A percentile compares a stretch with the other conserved stretches of the same genome.
Evolutionary conservation across 768 basidiomycete species (phyloP).

Genomic region (Leccinum imitatum): DNA sequence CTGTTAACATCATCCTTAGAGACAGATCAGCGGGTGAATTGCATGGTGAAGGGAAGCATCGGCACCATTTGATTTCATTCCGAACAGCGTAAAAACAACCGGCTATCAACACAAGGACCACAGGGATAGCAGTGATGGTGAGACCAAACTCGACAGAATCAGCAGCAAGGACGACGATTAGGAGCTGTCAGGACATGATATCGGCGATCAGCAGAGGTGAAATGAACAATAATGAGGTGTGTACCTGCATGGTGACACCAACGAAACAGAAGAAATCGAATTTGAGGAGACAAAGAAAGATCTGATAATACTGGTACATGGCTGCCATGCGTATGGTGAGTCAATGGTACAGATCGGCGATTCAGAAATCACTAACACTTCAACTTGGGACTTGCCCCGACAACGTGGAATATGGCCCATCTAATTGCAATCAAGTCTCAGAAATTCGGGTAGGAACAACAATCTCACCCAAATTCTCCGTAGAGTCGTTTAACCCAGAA

Average conservation of each 20-base stretch:
- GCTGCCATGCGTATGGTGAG: slow-evolving; percentile 40
- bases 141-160: slow-evolving; percentile 77
- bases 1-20: slow-evolving; percentile 63
- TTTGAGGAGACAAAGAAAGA: slow-evolving; percentile 84
- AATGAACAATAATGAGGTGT: slow-evolving; percentile 1
- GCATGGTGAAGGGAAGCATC: neutral
- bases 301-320: slow-evolving; percentile 89
- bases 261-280: slow-evolving; percentile 89
- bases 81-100: slow-evolving; percentile 71
- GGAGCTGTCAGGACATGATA: slow-evolving; percentile 47
- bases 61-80: slow-evolving; percentile 78
- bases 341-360: neutral
- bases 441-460: neutral
- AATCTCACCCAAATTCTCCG: slow-evolving; percentile 75
- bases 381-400: slow-evolving; percentile 83
- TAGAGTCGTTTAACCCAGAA: slow-evolving; percentile 73
- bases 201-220: neutral
- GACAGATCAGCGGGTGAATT: slow-evolving; percentile 4
- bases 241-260: slow-evolving; percentile 86
- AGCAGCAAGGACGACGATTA: slow-evolving; percentile 69
- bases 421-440: slow-evolving; percentile 37
- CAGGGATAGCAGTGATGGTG: slow-evolving; percentile 80
- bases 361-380: slow-evolving; percentile 54
- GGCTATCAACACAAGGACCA: slow-evolving; percentile 66
- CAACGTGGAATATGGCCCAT: slow-evolving; percentile 90